phyloP scores from a whole-genome alignment of 2,329 filamentous ascomycete genomes.

The Zymoseptoria crescenta region DNA sequence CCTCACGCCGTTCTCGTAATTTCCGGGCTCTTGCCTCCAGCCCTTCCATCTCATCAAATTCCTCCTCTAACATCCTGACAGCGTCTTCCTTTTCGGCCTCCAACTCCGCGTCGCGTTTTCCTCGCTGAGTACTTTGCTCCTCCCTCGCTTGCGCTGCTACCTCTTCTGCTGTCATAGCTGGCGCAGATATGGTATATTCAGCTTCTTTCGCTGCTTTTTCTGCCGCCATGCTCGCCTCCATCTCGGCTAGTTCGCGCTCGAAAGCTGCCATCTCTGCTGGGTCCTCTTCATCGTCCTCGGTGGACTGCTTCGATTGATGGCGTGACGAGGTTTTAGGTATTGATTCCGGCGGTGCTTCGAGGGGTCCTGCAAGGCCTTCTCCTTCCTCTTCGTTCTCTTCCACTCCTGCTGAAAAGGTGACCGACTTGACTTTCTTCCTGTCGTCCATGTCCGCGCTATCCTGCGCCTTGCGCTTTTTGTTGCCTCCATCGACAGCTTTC shows the following conservation, averaged over 20 bases:
- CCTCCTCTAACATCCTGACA: constrained; percentile 37
- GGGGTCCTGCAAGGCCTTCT: constrained; percentile 17
- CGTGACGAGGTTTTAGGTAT: no score
- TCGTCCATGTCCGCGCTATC: constrained; percentile 11
- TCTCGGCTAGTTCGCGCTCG: constrained; percentile 64
- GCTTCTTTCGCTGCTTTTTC: constrained; percentile 24
- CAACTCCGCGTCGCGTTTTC: constrained; percentile 36
- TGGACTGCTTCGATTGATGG: background rate
- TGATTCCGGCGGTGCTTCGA: background rate
- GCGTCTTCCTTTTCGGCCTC: constrained; percentile 44
- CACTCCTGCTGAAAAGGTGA: constrained; percentile 1
- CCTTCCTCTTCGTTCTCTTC: constrained; percentile 27
- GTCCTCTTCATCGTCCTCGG: constrained; percentile 8
- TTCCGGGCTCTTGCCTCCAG: constrained; percentile 39
- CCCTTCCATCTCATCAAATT: constrained; percentile 45
- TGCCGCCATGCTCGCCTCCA: constrained; percentile 19
- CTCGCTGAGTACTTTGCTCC: constrained; percentile 37
- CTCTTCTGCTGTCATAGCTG: constrained; percentile 41
- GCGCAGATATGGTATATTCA: constrained; percentile 34
- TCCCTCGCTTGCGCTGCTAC: constrained; percentile 39
- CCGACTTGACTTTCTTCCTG: constrained; percentile 17
- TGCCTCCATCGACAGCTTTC: constrained; percentile 22
- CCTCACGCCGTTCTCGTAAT: constrained; percentile 40
- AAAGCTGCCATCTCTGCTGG: constrained; percentile 57
- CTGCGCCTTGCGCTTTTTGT: constrained; percentile 49